Evolutionary conservation across 1,284 basidiomycete genomes (phyloP).

Genomic region (Puccinia horiana): DNA sequence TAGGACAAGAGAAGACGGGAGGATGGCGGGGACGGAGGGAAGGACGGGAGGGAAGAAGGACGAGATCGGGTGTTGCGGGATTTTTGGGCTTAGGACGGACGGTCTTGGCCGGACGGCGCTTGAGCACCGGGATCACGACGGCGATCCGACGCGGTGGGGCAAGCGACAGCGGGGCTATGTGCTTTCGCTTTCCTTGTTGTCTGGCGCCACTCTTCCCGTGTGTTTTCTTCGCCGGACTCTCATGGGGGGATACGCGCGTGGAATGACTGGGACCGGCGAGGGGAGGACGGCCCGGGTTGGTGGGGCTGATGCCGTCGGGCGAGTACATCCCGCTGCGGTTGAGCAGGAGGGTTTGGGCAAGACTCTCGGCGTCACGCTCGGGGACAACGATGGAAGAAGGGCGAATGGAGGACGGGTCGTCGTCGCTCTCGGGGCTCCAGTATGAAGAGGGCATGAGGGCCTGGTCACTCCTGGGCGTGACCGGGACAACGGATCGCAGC

Average conservation of each 20-base stretch:
- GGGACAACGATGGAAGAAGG: neutral
- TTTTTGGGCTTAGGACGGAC: neutral
- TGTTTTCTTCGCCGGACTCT: neutral
- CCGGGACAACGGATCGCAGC: neutral
- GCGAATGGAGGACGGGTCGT: neutral
- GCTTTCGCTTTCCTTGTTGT: neutral
- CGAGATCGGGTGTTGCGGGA: neutral
- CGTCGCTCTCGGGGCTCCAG: neutral
- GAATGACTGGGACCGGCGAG: neutral
- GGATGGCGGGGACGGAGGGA: neutral
- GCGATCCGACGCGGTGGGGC: neutral
- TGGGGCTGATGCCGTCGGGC: neutral
- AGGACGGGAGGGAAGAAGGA: neutral
- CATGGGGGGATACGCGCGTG: neutral
- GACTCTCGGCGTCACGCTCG: neutral
- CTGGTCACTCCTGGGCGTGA: neutral
- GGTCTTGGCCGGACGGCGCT: neutral
- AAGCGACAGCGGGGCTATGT: neutral
- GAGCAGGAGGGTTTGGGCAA: neutral
- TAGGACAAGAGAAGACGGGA: neutral
- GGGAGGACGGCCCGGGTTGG: neutral
- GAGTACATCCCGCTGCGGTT: neutral
- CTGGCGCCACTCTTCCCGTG: neutral
- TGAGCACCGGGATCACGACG: neutral
- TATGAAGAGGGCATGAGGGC: neutral